Conservation (phyloP, 768 basidiomycete species). For the Amanita rubescens region DNA sequence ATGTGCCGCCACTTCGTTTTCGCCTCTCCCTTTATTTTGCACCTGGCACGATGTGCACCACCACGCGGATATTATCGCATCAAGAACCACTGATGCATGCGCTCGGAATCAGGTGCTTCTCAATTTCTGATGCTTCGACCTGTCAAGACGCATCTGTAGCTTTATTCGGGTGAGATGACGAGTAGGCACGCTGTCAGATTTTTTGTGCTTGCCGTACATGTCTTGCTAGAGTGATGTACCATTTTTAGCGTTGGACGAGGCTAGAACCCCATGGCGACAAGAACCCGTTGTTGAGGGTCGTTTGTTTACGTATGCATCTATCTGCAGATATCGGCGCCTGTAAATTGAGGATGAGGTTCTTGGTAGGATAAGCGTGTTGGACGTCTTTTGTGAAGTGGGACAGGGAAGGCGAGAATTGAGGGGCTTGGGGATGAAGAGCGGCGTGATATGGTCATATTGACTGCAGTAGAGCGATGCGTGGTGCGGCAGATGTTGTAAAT, state of each 20-base stretch:
- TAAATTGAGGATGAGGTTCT: background rate
- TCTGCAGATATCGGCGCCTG: background rate
- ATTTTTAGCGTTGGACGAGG: background rate
- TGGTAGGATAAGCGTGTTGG: background rate
- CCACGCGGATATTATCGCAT: conserved; percentile 8
- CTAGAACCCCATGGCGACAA: background rate
- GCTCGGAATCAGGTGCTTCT: conserved; percentile 1
- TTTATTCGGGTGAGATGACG: background rate
- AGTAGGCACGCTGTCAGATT: background rate
- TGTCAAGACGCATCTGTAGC: background rate
- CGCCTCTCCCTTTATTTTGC: background rate
- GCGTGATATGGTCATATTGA: conserved; percentile 6
- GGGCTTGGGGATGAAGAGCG: background rate
- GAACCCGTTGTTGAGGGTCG: background rate
- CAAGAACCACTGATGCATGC: conserved; percentile 2
- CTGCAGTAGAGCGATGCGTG: background rate
- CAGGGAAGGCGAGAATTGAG: conserved; percentile 2
- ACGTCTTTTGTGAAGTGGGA: conserved; percentile 1
- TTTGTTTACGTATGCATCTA: conserved; percentile 1
- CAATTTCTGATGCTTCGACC: background rate
- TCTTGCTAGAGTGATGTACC: background rate
- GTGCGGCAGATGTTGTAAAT: background rate
- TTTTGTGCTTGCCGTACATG: background rate
- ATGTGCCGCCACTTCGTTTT: background rate
- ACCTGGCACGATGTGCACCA: conserved; percentile 2